A percentile compares a stretch with the other conserved stretches of the same genome.
Conservation (phyloP, 2,329 filamentous ascomycete genomes). For the Alternaria dauci region DNA sequence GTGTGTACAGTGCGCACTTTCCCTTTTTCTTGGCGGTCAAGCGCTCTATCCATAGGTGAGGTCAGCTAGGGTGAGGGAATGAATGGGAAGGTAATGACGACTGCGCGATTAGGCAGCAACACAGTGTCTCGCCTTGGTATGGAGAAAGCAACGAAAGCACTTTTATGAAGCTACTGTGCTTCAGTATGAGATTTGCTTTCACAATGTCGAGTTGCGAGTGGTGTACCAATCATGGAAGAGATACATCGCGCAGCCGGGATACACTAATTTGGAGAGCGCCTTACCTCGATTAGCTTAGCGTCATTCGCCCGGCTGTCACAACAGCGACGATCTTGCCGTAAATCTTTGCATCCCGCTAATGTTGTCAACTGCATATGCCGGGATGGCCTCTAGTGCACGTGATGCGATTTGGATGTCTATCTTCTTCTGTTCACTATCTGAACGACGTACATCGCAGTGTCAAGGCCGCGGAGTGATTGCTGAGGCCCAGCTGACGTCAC, state of each 20-base stretch:
- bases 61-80: background rate
- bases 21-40: slow-evolving; percentile 7
- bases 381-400: background rate
- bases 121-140: slow-evolving; percentile 9
- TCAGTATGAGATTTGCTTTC: background rate
- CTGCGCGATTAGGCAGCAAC: slow-evolving; percentile 19
- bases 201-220: background rate
- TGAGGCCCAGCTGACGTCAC: slow-evolving; percentile 37
- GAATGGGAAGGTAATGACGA: background rate
- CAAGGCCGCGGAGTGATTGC: slow-evolving; percentile 1
- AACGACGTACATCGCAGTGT: background rate
- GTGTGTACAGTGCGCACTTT: slow-evolving; percentile 10
- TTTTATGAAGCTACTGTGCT: slow-evolving; percentile 1
- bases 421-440: background rate
- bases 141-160: background rate
- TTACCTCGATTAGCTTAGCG: background rate
- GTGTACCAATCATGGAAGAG: slow-evolving; percentile 8
- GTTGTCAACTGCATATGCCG: background rate
- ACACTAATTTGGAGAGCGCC: background rate
- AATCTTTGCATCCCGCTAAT: background rate
- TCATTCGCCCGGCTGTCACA: background rate
- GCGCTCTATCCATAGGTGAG: slow-evolving; percentile 14
- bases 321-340: slow-evolving; percentile 12
- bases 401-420: background rate
- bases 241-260: background rate